Conservation (phyloP, 495 filamentous ascomycete species). For the Niebla homalea region DNA sequence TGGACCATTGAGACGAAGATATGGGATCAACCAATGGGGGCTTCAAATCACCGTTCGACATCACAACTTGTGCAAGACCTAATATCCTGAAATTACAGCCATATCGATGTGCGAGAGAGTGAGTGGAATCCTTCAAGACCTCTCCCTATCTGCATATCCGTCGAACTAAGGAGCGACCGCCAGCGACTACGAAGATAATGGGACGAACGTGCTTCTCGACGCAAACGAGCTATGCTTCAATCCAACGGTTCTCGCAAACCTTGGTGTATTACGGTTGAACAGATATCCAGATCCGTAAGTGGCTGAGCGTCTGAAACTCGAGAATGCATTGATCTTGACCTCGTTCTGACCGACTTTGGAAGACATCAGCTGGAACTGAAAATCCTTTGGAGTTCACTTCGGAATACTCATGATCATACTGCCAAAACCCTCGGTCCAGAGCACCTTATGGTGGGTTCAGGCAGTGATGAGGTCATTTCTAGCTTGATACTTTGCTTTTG, state of each 20-base stretch:
- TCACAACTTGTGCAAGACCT: constrained; percentile 66
- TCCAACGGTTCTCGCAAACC: constrained; percentile 11
- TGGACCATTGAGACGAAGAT: no score
- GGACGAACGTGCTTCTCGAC: constrained; percentile 90
- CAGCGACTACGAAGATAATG: constrained; percentile 92
- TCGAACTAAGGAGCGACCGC: no score
- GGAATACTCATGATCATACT: constrained; percentile 79
- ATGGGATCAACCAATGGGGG: not conserved
- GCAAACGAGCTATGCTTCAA: constrained; percentile 78
- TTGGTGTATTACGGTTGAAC: constrained; percentile 54
- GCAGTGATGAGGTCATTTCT: constrained; percentile 67
- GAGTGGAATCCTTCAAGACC: no score
- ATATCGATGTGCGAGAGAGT: constrained; percentile 69
- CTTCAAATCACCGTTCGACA: constrained; percentile 44
- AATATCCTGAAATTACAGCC: constrained; percentile 75
- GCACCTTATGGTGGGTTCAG: constrained; percentile 88
- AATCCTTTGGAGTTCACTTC: constrained; percentile 69
- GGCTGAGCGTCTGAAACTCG: no score
- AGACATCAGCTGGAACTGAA: constrained; percentile 74
- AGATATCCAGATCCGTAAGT: constrained; percentile 78
- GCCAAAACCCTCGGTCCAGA: constrained; percentile 57
- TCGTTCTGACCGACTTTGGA: no score
- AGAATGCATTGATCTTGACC: no score
- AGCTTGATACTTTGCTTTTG: constrained; percentile 88
- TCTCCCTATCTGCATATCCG: no score